Conservation (phyloP, 1,284 basidiomycete species). For the Schizopora paradoxa region DNA sequence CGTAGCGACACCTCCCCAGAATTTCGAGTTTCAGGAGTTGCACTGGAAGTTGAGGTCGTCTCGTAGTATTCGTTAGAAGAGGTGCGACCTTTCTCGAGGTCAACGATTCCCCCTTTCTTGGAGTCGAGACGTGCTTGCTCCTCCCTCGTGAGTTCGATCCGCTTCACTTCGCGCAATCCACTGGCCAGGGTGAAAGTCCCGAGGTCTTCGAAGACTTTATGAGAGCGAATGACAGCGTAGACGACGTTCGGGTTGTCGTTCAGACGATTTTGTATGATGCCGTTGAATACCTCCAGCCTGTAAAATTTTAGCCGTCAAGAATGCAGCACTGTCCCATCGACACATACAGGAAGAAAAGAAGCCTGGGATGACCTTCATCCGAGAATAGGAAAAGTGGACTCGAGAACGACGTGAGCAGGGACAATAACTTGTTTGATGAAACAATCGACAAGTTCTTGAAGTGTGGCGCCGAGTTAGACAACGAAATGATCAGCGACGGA, state of each 20-base stretch:
- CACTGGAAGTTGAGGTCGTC: neutral
- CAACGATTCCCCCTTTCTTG: neutral
- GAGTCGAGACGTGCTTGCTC: conserved; percentile 38
- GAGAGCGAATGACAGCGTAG: conserved; percentile 79
- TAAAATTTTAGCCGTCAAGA: conserved; percentile 12
- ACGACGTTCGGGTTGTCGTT: conserved; percentile 82
- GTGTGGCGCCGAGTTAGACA: conserved; percentile 85
- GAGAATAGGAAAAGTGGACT: conserved; percentile 85
- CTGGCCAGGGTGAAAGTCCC: conserved; percentile 82
- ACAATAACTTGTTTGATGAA: conserved; percentile 77
- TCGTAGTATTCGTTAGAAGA: too few species aligned
- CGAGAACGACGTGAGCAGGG: conserved; percentile 86
- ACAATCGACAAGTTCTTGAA: conserved; percentile 78
- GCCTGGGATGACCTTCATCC: conserved; percentile 89
- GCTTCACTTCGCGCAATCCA: conserved; percentile 79
- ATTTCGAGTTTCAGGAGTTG: neutral
- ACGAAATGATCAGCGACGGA: conserved; percentile 84
- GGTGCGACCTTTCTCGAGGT: neutral
- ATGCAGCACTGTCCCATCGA: conserved; percentile 1
- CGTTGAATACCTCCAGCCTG: conserved; percentile 89
- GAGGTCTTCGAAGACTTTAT: conserved; percentile 81
- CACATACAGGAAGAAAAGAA: conserved; percentile 82
- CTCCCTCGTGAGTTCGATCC: conserved; percentile 67
- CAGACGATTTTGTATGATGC: conserved; percentile 67
- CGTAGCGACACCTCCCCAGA: conserved; percentile 25